Evolutionary conservation across 768 basidiomycete species (phyloP), one percentile per base, ranked within the genome.

Genomic region (Gloeostereum incarnatum): DNA sequence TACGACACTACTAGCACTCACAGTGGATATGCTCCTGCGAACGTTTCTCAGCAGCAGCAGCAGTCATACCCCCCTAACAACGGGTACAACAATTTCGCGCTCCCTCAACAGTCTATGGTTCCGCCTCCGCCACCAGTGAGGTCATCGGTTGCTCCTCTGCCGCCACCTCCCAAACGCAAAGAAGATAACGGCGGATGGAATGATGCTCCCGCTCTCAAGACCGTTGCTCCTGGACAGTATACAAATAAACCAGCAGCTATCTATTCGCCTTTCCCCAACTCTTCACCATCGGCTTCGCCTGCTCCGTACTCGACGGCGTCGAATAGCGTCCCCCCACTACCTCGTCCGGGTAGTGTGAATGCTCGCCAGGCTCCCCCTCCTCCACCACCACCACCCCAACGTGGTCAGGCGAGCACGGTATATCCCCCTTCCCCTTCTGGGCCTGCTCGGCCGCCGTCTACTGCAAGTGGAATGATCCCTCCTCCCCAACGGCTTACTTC

Each of bases 121-220:
- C 52, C 59, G 2, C 70, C 70, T 7, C 69, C 69, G 2, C 68
- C 75, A 30, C 72, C 63, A n/a, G 59, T 57, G 27, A 60, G 55
- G 3, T 49, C 50, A 2, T 55, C 59, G 21, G 56, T 55, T 30
- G 51, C 56, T 0, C 50, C 56, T 20, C 54, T 45, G 13, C 52
- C 50, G 1, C 68, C 75, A 1, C 73, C 82, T 1, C 73, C 78
- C 3, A 78, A 78, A 21, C 75, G 78, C 30, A 62, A 64, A 20
- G 83, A 82, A 35, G n/a, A 22, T 8, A 78, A 79, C 20, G 75
- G 81, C 11, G 90, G 90, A 0, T 97, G 92, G 91, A 97, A 97
- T 49, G 93, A 97, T 57, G 78, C 90, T 0, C 91, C 90, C 0
- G 53, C 65, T 5, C 45, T 75, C 9, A 47, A 63, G 11, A 53